Base-by-base conservation (phyloP, 257 asterid genomes). In the Cruciata laevipes region DNA sequence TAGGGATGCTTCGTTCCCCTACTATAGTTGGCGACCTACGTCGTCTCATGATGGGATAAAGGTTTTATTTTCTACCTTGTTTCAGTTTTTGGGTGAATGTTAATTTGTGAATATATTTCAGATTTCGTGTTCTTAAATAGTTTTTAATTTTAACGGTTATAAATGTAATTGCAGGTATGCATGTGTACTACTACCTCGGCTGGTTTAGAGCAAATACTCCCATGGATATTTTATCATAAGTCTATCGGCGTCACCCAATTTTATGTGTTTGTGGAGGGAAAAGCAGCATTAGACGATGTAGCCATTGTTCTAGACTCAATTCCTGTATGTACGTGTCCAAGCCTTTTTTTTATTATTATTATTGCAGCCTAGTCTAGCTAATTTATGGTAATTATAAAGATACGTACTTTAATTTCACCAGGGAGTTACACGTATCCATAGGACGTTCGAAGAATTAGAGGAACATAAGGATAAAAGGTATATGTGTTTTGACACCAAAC, bases 221-320 rank as follows among this genome's bases (percentile, higher is more conserved):
- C 95, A 0, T 89, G 95, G 96, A 82, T 91, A 83, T 91, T 81
- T 73, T 91, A 82, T 79, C 98, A 91, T 70, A 91, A 91, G 72
- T 87, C 87, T 67, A 79, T 91, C 44, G 98, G 97, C 37, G 87
- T 89, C 37, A 73, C 94, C 12, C 84, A 78, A 1, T 88, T 91
- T 81, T 84, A 85, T 75, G 75, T 88, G 61, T 91, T 91, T 71
- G 98, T 91, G 56, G 96, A 88, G 77, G 94, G 97, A 65, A 88
- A 84, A 75, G 94, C 98, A 56, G 96, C 95, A 55, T 75, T 95
- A 67, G 85, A 85, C 67, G 67, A 85, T 49, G 90, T 87, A 55
- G 83, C 96, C 24, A 80, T 72, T 74, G 96, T 91, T 75, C 90
- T 91, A 51, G 88, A 89, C 76, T 87, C 90, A 71, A 87, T 91